Base-by-base conservation (phyloP, 257 asterid species). In the Solanum sejunctum region DNA sequence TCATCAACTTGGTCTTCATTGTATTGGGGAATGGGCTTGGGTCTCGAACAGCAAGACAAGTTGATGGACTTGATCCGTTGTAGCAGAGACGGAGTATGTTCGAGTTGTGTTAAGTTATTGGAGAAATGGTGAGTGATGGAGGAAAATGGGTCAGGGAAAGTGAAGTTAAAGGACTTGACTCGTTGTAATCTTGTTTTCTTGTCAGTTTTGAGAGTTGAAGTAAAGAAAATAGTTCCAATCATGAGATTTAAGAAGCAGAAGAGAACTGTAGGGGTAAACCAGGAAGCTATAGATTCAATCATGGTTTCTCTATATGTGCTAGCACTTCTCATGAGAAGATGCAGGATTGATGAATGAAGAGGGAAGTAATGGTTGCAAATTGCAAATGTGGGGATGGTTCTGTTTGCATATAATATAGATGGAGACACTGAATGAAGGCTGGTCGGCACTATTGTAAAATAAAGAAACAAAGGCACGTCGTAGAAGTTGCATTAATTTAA, bases 161-260 rank as follows among this genome's bases (percentile, higher is more conserved):
- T 85, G 78, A 87, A 81, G 54, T 85, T 83, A 84, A 87, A 60
- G 17, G 89, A 89, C 81, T 58, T 89, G 78, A 89, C 89, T 12
- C 89, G 86, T 11, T 89, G 86, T 16, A 89, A 70, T 7, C 36
- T 32, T 32, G 36, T 32, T 7, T 61, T 80, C 58, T 36, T 79
- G 36, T 45, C 80, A 28, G 89, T 81, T 43, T 88, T 90, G 54
- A 88, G 85, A 78, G n/a, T 81, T 3, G 93, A 91, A 43, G 71
- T 67, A 49, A 92, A 18, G 86, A 88, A 90, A 28, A 94, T 90
- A 55, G 92, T 84, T 85, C 83, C 92, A 57, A 94, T 89, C 85
- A 86, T 64, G 12, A 93, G 87, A 88, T 93, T 94, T 12, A 94
- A 64, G 39, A 91, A 7, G 88, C 95, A 94, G 91, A 94, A 94